phyloP scores from a whole-genome alignment of 768 basidiomycete species.

The Pleurotus cornucopiae region DNA sequence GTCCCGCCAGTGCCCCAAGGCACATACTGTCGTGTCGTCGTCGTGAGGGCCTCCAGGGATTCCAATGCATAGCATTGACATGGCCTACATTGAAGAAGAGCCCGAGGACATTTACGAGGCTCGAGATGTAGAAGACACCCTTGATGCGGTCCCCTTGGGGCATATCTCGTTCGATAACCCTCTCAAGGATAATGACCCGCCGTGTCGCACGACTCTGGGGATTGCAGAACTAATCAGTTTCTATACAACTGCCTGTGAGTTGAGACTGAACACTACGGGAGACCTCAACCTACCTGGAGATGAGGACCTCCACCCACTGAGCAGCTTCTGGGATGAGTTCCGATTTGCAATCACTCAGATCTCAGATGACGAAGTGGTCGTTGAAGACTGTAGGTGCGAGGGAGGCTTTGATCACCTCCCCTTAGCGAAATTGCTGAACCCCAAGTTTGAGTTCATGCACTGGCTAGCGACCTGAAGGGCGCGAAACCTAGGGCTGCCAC shows the following conservation, averaged over 20 bases:
- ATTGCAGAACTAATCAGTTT: too few relatives aligned
- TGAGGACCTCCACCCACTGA: background rate
- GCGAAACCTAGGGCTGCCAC: too few relatives aligned
- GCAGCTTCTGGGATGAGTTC: background rate
- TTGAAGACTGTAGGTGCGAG: background rate
- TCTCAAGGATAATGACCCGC: too few relatives aligned
- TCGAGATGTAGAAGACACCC: background rate
- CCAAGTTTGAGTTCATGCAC: background rate
- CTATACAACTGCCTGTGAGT: too few relatives aligned
- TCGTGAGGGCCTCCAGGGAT: background rate
- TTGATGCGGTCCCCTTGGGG: background rate
- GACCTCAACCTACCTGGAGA: background rate
- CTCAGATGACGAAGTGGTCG: background rate
- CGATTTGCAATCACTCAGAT: background rate
- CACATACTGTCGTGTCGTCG: constrained; percentile 8
- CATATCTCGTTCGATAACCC: background rate
- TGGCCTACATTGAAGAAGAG: background rate
- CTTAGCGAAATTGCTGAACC: background rate
- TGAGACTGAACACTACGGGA: background rate
- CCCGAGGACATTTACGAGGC: background rate
- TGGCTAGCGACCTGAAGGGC: too few relatives aligned
- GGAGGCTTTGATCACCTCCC: background rate
- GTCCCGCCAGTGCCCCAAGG: constrained; percentile 23
- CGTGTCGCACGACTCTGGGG: too few relatives aligned
- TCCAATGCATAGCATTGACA: background rate